Evolutionary conservation across 1,139 yeast genomes (phyloP).

Genomic region (Sugiyamaella paludigena): DNA sequence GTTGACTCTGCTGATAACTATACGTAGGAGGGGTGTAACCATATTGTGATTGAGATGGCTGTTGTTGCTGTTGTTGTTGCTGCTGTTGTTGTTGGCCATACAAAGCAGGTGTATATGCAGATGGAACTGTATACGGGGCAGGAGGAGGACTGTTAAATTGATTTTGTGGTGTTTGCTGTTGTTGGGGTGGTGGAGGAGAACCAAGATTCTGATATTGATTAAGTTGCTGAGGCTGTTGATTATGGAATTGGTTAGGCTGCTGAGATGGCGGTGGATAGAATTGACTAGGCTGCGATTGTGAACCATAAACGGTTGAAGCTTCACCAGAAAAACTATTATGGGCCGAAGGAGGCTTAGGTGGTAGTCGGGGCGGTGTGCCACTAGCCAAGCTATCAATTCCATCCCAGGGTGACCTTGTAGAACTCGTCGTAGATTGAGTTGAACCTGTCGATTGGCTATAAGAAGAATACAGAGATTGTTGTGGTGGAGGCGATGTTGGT

Average conservation of each 20-base stretch:
- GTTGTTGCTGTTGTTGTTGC: constrained; percentile 54
- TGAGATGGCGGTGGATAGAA: constrained; percentile 2
- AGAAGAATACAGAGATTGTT: constrained; percentile 12
- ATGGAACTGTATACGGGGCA: constrained; percentile 33
- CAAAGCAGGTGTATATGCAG: constrained; percentile 33
- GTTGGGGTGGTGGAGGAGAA: constrained; percentile 17
- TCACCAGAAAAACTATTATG: constrained; percentile 12
- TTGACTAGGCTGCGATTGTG: constrained; percentile 1
- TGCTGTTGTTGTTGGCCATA: constrained; percentile 21
- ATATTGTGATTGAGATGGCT: constrained; percentile 2
- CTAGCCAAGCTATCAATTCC: constrained; percentile 16
- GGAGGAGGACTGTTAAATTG: constrained; percentile 22
- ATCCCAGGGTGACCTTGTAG: constrained; percentile 21
- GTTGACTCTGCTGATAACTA: constrained; percentile 13
- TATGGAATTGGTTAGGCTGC: background rate
- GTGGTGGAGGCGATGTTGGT: constrained; percentile 14
- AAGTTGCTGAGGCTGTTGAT: too few species aligned
- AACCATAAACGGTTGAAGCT: background rate
- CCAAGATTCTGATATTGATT: background rate
- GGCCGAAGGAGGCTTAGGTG: constrained; percentile 26
- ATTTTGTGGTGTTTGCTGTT: constrained; percentile 9
- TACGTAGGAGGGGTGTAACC: constrained; percentile 10
- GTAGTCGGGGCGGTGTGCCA: constrained; percentile 19
- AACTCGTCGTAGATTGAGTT: constrained; percentile 9
- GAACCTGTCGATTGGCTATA: constrained; percentile 13